Evolutionary conservation across 345 rosid genomes (phyloP).

Genomic region (Garcia nutans): DNA sequence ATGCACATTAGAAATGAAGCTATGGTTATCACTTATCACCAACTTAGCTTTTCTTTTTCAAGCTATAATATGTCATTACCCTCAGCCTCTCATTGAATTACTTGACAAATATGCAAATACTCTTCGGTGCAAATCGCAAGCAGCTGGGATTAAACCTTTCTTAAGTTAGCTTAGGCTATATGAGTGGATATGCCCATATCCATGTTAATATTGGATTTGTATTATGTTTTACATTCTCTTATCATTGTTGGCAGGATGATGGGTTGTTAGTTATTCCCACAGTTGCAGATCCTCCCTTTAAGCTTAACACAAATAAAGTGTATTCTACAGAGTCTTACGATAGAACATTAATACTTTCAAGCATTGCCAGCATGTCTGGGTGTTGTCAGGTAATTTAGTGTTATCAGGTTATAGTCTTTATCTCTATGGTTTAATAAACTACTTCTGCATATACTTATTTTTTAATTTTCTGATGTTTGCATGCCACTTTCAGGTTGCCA

Average conservation of each 20-base stretch:
- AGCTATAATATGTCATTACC: background rate
- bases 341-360: constrained; percentile 52
- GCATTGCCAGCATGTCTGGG: constrained; percentile 90
- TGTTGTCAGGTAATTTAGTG: constrained; percentile 71
- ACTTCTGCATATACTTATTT: constrained; percentile 10
- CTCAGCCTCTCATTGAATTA: background rate
- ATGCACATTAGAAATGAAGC: background rate
- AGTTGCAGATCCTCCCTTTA: constrained; percentile 61
- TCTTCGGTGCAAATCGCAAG: background rate
- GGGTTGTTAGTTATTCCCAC: constrained; percentile 82
- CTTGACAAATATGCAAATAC: background rate
- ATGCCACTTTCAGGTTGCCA: constrained; percentile 53
- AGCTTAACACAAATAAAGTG: constrained; percentile 59
- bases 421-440: constrained; percentile 4
- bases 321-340: constrained; percentile 54
- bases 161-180: background rate
- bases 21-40: background rate
- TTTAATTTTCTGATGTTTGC: constrained; percentile 9
- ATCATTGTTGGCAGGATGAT: constrained; percentile 52
- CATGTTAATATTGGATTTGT: background rate
- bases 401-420: constrained; percentile 13
- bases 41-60: background rate
- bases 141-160: background rate
- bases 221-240: constrained; percentile 6
- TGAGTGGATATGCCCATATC: background rate